Evolutionary conservation across 192 early-diverging fungal genomes (phyloP), one percentile per base, ranked within the genome.

Genomic region (Backusella sp.): DNA sequence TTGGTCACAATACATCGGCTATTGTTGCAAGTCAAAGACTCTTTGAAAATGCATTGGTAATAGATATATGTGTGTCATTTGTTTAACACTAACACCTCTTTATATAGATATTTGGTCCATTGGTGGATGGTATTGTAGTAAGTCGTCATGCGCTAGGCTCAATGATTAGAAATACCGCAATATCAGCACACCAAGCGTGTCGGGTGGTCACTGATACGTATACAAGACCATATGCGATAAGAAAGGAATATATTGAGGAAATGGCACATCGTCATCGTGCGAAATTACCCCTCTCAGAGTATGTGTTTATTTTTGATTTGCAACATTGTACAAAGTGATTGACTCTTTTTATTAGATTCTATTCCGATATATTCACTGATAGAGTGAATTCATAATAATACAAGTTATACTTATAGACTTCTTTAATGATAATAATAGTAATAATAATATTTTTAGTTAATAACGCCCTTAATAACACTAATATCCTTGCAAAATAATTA

Each of bases 111-210:
- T 79, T 91, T 79, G 94, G 94, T 14, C 94, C 94, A 1, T 74
- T 95, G 17, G 79, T 86, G 8, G 92, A 94, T 83, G 93, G 92
- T 28, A 91, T 91, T 87, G 79, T 94, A 6, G 85, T 94, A 3
- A 89, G 85, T 68, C 79, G 91, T 17, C 90, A 92, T 76, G 79
- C 90, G 1, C 78, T 95, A 1, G 94, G 92, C 1, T 76, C 77
- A 32, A 82, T 95, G 73, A 88, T 94, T 7, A 86, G 94, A 23
- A 89, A 87, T 28, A 94, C 93, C 3, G 88, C 92, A 15, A 89
- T 92, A 37, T 89, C 89, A 19, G 92, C 89, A 4, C 90, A 93
- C 28, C 77, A 85, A 44, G 80, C 84, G 1, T 90, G 86, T 76
- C 75, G 86, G 15, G 56, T 86, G 37, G 77, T 87, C 39, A 90